These are phyloP conservation scores for Hygrophoropsis aurantiaca DNA, from an alignment of 768 basidiomycete genomes.

Conservation along the genomic window DNA sequence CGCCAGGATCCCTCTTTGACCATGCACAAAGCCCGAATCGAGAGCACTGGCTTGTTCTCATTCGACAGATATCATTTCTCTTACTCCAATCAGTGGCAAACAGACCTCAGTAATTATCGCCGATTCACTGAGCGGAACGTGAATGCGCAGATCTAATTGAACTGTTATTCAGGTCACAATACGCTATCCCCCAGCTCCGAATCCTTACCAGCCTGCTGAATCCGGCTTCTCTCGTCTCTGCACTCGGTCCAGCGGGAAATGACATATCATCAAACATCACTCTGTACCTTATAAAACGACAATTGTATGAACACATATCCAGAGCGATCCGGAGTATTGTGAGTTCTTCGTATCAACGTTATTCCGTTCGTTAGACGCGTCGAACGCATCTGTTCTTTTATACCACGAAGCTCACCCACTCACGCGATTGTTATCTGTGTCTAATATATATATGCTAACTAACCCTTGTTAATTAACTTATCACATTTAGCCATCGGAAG, in stretches of 20 bases:
- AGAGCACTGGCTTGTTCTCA: constrained; percentile 61
- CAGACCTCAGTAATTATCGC: constrained; percentile 46
- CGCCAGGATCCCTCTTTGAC: constrained; percentile 40
- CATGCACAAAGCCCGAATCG: constrained; percentile 36
- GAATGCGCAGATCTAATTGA: too few relatives aligned
- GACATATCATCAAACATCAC: constrained; percentile 35
- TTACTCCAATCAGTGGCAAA: constrained; percentile 54
- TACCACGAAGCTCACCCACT: too few relatives aligned
- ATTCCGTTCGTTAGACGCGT: too few relatives aligned
- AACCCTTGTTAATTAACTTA: too few relatives aligned
- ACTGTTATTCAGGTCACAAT: constrained; percentile 41
- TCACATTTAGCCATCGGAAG: constrained; percentile 47
- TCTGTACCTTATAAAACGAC: constrained; percentile 45
- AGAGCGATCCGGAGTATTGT: constrained; percentile 41
- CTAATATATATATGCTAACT: too few relatives aligned
- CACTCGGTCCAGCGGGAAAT: constrained; percentile 29
- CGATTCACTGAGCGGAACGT: too few relatives aligned
- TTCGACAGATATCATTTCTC: constrained; percentile 47
- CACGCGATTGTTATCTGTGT: too few relatives aligned
- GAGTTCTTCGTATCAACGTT: constrained; percentile 22
- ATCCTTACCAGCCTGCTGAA: constrained; percentile 51
- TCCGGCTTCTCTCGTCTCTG: constrained; percentile 4
- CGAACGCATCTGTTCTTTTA: too few relatives aligned
- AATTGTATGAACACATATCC: constrained; percentile 38
- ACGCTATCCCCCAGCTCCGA: constrained; percentile 47